Conservation (phyloP, 441 rosid species). For the Pelargonium myrrhifolium region DNA sequence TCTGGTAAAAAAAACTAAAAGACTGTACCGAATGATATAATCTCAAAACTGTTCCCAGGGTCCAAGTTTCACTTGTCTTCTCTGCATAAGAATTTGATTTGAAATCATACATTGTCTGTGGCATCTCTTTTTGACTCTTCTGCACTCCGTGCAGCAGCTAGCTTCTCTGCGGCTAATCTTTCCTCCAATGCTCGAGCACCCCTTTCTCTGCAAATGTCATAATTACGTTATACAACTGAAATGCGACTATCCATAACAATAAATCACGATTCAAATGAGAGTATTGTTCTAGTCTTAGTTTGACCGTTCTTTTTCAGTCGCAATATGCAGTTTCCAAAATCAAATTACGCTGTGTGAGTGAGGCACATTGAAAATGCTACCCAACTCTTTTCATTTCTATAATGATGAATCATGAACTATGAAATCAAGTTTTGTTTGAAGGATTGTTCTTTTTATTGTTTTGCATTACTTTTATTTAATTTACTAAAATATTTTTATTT, state of each 20-base stretch:
- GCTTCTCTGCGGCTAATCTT: conserved; percentile 76
- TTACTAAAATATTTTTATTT: no score
- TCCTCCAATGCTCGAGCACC: conserved; percentile 96
- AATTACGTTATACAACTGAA: not conserved
- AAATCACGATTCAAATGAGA: not conserved
- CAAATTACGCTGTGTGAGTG: not conserved
- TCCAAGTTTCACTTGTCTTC: no score
- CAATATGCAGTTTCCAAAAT: not conserved
- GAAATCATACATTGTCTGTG: conserved; percentile 47
- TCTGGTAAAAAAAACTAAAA: not conserved
- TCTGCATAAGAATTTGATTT: not conserved
- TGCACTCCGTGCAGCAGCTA: conserved; percentile 41
- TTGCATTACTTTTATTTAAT: no score
- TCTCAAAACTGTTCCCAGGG: not conserved
- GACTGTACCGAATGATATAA: no score
- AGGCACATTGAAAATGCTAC: no score
- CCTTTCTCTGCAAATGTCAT: conserved; percentile 64
- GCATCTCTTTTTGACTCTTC: conserved; percentile 55
- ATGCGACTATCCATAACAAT: not conserved
- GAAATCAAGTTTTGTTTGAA: no score
- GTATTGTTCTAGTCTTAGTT: not conserved
- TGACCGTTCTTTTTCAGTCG: not conserved
- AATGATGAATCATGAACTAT: no score
- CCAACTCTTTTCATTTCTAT: no score
- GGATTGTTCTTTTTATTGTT: no score